Evolutionary conservation across 306 rosid species (phyloP).

Genomic region (Sphenostylis stenocarpa): DNA sequence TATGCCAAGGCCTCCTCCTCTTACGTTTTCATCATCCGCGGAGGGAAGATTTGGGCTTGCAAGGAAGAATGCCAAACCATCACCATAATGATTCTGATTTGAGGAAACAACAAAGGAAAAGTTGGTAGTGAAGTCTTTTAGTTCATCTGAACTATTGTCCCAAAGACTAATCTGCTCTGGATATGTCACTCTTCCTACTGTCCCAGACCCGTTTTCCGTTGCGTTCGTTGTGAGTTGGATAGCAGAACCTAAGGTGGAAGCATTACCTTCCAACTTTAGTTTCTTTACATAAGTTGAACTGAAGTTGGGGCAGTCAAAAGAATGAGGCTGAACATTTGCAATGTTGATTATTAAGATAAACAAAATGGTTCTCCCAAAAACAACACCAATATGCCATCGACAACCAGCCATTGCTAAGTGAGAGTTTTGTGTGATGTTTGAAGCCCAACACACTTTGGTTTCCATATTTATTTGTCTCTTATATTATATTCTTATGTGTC

Average conservation of each 20-base stretch:
- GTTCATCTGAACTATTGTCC: conserved; percentile 27
- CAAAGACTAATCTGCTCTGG: conserved; percentile 23
- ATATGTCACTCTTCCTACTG: conserved; percentile 23
- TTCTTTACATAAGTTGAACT: background rate
- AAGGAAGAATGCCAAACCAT: conserved; percentile 50
- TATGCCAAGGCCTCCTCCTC: conserved; percentile 31
- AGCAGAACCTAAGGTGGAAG: background rate
- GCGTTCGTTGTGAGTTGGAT: conserved; percentile 19
- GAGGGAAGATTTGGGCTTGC: conserved; percentile 27
- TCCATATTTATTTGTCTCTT: background rate
- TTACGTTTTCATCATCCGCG: background rate
- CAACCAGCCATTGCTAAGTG: conserved; percentile 22
- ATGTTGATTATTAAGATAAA: background rate
- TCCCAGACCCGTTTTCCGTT: background rate
- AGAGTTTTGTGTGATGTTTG: conserved; percentile 14
- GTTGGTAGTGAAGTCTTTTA: conserved; percentile 34
- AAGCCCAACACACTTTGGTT: background rate
- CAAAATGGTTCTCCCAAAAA: background rate
- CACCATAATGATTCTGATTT: conserved; percentile 2
- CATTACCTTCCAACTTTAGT: conserved; percentile 14
- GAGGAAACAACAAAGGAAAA: conserved; percentile 48
- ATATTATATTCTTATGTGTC: background rate
- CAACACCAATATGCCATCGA: background rate
- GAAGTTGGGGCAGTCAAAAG: conserved; percentile 15
- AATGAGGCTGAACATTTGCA: background rate